Conservation (phyloP, 1,284 basidiomycete species). For the Cutaneotrichosporon dermatis region DNA sequence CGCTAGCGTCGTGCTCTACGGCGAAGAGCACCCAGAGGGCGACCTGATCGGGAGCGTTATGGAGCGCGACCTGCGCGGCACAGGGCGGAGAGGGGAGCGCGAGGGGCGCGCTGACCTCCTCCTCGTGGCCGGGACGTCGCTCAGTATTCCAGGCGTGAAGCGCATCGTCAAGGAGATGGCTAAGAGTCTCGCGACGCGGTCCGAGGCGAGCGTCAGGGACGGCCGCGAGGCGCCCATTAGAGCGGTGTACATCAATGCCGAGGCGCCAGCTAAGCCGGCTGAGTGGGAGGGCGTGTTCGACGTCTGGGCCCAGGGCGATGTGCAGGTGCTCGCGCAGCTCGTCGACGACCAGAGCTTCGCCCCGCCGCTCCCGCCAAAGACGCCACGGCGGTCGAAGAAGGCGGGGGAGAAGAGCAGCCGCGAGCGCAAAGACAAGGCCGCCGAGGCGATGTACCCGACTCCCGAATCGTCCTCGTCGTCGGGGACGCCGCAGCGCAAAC, state of each 20-base stretch:
- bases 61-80: slow-evolving; percentile 66
- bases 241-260: slow-evolving; percentile 79
- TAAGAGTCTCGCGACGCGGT: slow-evolving; percentile 60
- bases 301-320: slow-evolving; percentile 83
- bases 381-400: slow-evolving; percentile 8
- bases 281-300: slow-evolving; percentile 93
- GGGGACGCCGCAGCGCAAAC: slow-evolving; percentile 7
- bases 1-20: slow-evolving; percentile 85
- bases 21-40: slow-evolving; percentile 80
- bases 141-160: slow-evolving; percentile 88
- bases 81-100: slow-evolving; percentile 35
- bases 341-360: slow-evolving; percentile 15
- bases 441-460: no score
- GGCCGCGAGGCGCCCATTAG: slow-evolving; percentile 54
- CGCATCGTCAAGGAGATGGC: slow-evolving; percentile 86
- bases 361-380: slow-evolving; percentile 1
- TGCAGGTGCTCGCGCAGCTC: slow-evolving; percentile 65
- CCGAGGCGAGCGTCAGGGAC: slow-evolving; percentile 13
- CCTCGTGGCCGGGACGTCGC: slow-evolving; percentile 83
- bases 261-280: slow-evolving; percentile 76
- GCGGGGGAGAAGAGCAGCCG: neutral
- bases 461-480: neutral
- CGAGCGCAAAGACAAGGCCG: neutral
- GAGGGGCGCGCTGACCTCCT: slow-evolving; percentile 60
- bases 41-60: slow-evolving; percentile 79